Conservation (phyloP, 2,329 filamentous ascomycete genomes). For the Pleomassaria siparia region DNA sequence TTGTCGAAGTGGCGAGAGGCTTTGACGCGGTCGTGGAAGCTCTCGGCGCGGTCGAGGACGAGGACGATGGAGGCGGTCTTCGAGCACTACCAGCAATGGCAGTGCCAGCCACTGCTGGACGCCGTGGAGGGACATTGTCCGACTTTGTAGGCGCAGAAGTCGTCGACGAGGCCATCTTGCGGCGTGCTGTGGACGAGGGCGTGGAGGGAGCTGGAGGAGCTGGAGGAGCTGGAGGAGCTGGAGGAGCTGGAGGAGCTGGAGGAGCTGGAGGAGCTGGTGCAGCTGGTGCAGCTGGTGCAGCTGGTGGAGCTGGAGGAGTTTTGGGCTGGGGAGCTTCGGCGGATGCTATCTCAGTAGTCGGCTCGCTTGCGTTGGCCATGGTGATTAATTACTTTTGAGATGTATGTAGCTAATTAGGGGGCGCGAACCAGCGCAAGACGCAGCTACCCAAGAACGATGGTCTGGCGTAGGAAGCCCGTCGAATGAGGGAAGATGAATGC, state of each 20-base stretch:
- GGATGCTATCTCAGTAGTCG: not conserved
- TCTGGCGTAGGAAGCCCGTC: not conserved
- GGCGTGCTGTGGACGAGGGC: conserved; percentile 30
- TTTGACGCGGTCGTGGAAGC: conserved; percentile 28
- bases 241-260: conserved; percentile 13
- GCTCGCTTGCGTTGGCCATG: conserved; percentile 1
- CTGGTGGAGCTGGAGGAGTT: conserved; percentile 1
- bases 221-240: not conserved
- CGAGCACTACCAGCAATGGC: conserved; percentile 21
- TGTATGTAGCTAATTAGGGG: not conserved
- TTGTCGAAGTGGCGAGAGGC: conserved; percentile 23
- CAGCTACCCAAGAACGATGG: not conserved
- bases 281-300: conserved; percentile 3
- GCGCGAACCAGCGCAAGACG: not conserved
- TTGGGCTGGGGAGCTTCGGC: conserved; percentile 8
- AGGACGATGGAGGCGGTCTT: conserved; percentile 22
- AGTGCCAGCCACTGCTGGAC: conserved; percentile 20
- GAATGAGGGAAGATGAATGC: not conserved
- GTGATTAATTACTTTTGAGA: not conserved
- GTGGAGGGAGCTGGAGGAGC: conserved; percentile 21
- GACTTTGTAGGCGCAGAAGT: conserved; percentile 20
- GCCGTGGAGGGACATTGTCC: conserved; percentile 31
- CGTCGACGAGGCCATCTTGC: conserved; percentile 39
- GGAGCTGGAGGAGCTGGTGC: too few relatives aligned
- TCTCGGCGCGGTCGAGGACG: conserved; percentile 18